A percentile compares a stretch with the other conserved stretches of the same genome.
phyloP scores from a whole-genome alignment of 1,284 basidiomycete genomes.

The Ustilago bromivora region DNA sequence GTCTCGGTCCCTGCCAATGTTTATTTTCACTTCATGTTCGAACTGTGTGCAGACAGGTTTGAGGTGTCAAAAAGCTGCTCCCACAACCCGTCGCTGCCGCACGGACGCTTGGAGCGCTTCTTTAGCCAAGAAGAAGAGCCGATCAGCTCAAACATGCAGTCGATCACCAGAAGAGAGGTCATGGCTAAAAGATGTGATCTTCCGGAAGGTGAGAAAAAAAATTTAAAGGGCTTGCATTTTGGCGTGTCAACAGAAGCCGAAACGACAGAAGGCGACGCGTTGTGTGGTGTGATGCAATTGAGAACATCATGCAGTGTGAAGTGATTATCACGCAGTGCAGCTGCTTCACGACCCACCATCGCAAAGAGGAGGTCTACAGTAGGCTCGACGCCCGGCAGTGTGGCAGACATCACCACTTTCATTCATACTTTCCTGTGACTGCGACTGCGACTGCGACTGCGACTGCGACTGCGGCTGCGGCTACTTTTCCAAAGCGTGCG shows the following conservation, averaged over 20 bases:
- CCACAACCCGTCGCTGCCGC: background rate
- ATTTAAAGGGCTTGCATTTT: background rate
- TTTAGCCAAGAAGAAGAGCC: background rate
- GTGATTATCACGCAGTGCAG: no score
- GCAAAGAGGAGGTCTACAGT: background rate
- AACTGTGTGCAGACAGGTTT: background rate
- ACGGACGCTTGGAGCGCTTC: background rate
- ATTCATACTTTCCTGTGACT: background rate
- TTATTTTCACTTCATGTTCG: background rate
- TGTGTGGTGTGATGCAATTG: slow-evolving; percentile 2
- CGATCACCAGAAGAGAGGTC: background rate
- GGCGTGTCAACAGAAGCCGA: slow-evolving; percentile 6
- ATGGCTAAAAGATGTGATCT: slow-evolving; percentile 1
- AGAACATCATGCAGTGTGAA: background rate
- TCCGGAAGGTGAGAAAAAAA: background rate
- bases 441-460: background rate
- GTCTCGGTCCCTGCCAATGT: background rate
- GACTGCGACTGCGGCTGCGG: background rate
- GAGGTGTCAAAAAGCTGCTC: background rate
- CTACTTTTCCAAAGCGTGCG: background rate
- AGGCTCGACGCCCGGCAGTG: background rate
- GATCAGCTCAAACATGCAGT: background rate
- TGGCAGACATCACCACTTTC: background rate
- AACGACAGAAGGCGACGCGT: slow-evolving; percentile 11
- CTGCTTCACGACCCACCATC: no score